A percentile compares a stretch with the other conserved stretches of the same genome.
Evolutionary conservation across 1,139 yeast species (phyloP).

Genomic region (Geotrichum citri-aurantii): DNA sequence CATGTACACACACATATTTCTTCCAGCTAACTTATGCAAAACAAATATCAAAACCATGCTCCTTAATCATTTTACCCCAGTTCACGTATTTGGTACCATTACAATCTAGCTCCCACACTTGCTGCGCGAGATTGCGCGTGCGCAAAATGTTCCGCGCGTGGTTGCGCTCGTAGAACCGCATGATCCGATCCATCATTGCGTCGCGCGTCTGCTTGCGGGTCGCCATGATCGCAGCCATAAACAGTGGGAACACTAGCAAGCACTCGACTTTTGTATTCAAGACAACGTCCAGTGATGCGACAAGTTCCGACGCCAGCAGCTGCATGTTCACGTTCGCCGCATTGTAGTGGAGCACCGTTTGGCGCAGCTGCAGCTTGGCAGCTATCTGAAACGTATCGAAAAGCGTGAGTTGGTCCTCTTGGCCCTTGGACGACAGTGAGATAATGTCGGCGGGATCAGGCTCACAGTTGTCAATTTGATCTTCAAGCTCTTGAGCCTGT

Average conservation of each 20-base stretch:
- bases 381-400: constrained; percentile 69
- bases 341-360: constrained; percentile 53
- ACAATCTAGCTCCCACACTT: constrained; percentile 49
- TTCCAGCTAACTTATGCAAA: constrained; percentile 47
- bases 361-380: constrained; percentile 61
- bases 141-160: constrained; percentile 63
- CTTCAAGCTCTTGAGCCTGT: constrained; percentile 46
- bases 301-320: constrained; percentile 49
- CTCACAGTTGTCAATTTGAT: constrained; percentile 44
- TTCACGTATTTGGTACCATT: constrained; percentile 49
- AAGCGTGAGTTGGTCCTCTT: constrained; percentile 60
- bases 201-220: constrained; percentile 42
- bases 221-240: constrained; percentile 69
- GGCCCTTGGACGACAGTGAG: constrained; percentile 45
- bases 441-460: constrained; percentile 51
- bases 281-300: constrained; percentile 54
- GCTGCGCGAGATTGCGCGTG: constrained; percentile 54
- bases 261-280: constrained; percentile 65
- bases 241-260: constrained; percentile 66
- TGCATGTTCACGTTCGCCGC: constrained; percentile 64
- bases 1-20: too few species aligned
- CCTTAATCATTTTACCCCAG: constrained; percentile 62
- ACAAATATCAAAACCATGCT: constrained; percentile 70
- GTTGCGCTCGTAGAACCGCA: constrained; percentile 52
- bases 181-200: constrained; percentile 48